Evolutionary conservation across 352 stramenopile genomes (phyloP), one percentile per base, ranked within the genome.

Genomic region (Pythium dissimile): DNA sequence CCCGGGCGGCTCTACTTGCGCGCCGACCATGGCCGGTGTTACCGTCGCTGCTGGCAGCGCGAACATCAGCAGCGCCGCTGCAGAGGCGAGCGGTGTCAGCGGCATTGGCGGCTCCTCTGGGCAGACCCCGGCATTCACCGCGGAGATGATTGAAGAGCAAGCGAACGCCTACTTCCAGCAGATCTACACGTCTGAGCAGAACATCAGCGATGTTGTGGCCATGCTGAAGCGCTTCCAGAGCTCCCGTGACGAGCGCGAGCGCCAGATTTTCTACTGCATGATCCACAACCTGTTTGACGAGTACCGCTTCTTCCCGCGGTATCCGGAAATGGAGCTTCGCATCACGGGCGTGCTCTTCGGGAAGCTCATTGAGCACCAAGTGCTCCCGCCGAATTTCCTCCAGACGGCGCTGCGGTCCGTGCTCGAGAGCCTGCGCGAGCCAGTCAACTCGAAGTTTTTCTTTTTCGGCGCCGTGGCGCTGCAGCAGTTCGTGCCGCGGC

Each of bases 231-330:
- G 87, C n/a, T 99, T 99, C 82, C 97, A 99, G 77, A 85, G 80
- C 21, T 99, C 94, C 13, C 88, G 89, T 9, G 96, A 98, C 58
- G 84, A 90, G 28, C 88, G 94, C 43, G 97, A 99, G 64, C 97
- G 98, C 49, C 96, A 99, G 71, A 98, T 99, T 62, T 99, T 99
- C 71, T 97, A 97, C 39, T 99, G 95, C 67, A 99, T 99, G 96
- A 98, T 99, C 59, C 96, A 99, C 75, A 99, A 99, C 68, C 75
- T 99, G 2, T 99, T 99, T 70, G 96, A 99, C 64, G 97, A 99
- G 73, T 99, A 99, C 71, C 85, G 96, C 48, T 99, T 99, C 77
- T 99, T 99, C 67, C 95, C 96, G 34, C 97, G 97, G 59, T 99
- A 99, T 67, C 97, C 97, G 7, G 97, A 99, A 70, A 99, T 98